Conservation (phyloP, 371 early-diverging fungal species). For the Actinomortierella wolfii region DNA sequence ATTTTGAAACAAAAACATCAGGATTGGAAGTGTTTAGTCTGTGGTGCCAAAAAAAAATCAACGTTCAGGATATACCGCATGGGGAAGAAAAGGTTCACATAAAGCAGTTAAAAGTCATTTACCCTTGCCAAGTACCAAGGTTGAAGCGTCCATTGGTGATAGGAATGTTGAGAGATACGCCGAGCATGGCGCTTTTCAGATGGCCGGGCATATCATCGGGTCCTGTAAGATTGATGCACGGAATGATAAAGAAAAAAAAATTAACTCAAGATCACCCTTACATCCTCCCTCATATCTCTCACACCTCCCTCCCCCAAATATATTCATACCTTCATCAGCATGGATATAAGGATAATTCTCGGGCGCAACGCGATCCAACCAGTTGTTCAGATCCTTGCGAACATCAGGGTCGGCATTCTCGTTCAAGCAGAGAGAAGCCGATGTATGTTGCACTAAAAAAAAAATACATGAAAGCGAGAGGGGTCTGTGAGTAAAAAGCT, state of each 20-base stretch:
- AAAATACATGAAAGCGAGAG: neutral
- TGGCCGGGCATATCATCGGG: slow-evolving; percentile 75
- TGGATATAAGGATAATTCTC: slow-evolving; percentile 81
- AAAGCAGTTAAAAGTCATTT: slow-evolving; percentile 10
- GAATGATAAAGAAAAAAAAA: slow-evolving; percentile 46
- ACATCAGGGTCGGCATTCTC: slow-evolving; percentile 87
- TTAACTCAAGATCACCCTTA: neutral
- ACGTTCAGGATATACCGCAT: neutral
- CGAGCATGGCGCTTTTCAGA: slow-evolving; percentile 83
- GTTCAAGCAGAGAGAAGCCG: slow-evolving; percentile 87
- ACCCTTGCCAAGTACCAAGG: slow-evolving; percentile 94
- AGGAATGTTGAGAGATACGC: slow-evolving; percentile 88
- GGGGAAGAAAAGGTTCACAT: neutral
- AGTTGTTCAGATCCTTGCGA: slow-evolving; percentile 84
- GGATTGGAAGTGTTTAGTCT: neutral
- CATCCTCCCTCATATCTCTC: neutral
- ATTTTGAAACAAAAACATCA: neutral
- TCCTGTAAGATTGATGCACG: slow-evolving; percentile 10
- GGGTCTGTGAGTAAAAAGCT: neutral
- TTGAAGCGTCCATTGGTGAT: slow-evolving; percentile 79
- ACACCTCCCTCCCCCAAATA: neutral
- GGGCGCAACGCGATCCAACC: slow-evolving; percentile 77
- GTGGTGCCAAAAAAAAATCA: neutral
- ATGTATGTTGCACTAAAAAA: slow-evolving; percentile 79
- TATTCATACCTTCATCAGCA: slow-evolving; percentile 66